These are phyloP conservation scores for Lepidium campestre DNA, from an alignment of 441 rosid genomes.

Conservation along the genomic window DNA sequence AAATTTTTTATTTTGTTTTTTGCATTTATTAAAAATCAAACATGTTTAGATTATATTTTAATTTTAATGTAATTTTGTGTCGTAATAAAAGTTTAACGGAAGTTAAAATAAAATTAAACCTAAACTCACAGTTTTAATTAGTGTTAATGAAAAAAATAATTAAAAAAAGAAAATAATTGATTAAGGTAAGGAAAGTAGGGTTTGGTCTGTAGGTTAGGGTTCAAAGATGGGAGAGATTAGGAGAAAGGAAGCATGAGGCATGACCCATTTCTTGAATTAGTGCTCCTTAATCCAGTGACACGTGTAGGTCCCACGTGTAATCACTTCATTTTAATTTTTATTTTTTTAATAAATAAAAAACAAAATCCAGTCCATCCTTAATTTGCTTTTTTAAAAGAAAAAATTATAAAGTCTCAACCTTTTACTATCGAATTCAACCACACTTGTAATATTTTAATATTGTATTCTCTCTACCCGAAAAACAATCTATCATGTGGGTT, in stretches of 20 bases:
- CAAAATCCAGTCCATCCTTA: not conserved
- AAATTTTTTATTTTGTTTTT: not conserved
- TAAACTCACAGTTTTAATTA: not conserved
- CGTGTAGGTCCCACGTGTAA: slow-evolving; percentile 31
- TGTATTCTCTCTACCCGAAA: not conserved
- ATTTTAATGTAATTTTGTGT: not conserved
- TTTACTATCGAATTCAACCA: slow-evolving; percentile 3
- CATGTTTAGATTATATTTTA: not conserved
- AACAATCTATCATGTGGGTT: slow-evolving; percentile 20
- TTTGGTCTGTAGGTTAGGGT: slow-evolving; percentile 61
- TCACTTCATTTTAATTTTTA: slow-evolving; percentile 7
- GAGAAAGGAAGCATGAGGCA: slow-evolving; percentile 34
- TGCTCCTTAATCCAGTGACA: slow-evolving; percentile 33
- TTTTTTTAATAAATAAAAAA: not conserved
- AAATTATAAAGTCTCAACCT: not conserved
- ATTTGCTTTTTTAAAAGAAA: not conserved
- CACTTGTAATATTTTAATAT: not conserved
- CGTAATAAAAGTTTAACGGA: too few relatives aligned
- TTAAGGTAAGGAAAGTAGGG: slow-evolving; percentile 11
- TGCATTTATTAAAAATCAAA: not conserved
- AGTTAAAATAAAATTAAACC: too few relatives aligned
- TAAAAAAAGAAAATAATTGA: not conserved
- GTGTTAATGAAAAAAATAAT: not conserved
- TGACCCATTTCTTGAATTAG: slow-evolving; percentile 33
- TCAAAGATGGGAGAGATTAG: slow-evolving; percentile 39